Evolutionary conservation across 225 moss, liverwort and hornwort species (phyloP), one percentile per base, ranked within the genome.

Genomic region (Sphagnum tenellum): DNA sequence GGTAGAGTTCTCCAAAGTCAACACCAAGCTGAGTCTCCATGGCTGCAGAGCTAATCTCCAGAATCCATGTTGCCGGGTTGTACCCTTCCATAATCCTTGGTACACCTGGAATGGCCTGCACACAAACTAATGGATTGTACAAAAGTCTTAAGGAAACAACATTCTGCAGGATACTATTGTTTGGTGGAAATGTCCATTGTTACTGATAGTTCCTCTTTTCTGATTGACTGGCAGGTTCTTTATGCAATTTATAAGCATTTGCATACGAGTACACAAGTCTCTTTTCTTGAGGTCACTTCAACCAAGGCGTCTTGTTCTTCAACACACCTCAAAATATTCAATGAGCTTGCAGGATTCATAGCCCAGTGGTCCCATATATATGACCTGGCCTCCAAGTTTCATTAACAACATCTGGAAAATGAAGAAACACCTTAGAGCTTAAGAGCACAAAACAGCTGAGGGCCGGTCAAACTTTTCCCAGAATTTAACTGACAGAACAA

Each of bases 11-110:
- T 8, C 70, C 78, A 13, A 75, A 82, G 62, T 82, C 78, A 47
- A 82, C 68, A 55, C 75, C 78, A 53, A 82, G 72, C 44, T 63
- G 48, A 0, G 67, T 2, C 70, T 82, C 82, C 65, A 64, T 67
- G 12, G 78, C 82, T 51, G 44, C 0, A 47, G 8, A 75, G 56
- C 75, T 82, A 47, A 82, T 78, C 3, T 82, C 82, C 64, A 82
- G 61, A 78, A 82, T 82, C 82, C 82, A 82, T 48, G 78, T 82
- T 55, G 82, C 82, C 65, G 82, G 82, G 64, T 82, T 82, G 70
- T 82, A 82, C 50, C 78, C 82, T 44, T 82, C 70, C 9, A 50
- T 11, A 47, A 78, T 75, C 73, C 73, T 82, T 5, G 75, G 48
- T 3, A 75, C n/a, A 67, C 82, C 82, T 9, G 78, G 78, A 14